Conservation (phyloP, 140 eudicot genomes). For the Stevia rebaudiana region DNA sequence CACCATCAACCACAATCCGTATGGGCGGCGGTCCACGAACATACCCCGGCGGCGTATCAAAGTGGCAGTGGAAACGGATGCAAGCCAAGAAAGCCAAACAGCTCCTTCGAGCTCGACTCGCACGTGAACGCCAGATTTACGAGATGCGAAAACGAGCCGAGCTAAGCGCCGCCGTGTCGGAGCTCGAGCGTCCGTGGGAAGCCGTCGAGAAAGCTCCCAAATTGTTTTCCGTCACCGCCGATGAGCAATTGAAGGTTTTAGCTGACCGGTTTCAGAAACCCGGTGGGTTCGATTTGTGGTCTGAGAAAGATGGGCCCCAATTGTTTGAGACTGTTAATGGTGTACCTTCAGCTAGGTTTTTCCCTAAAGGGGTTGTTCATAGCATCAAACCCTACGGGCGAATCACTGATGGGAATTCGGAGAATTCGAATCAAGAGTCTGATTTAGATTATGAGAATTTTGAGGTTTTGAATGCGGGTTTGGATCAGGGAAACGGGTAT, state of each 20-base stretch:
- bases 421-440: neutral
- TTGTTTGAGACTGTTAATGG: conserved; percentile 58
- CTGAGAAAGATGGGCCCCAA: conserved; percentile 94
- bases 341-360: conserved; percentile 73
- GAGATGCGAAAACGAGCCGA: conserved; percentile 96
- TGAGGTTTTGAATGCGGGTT: neutral
- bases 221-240: conserved; percentile 68
- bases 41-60: conserved; percentile 93
- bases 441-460: neutral
- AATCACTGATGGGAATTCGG: conserved; percentile 19
- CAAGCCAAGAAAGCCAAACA: conserved; percentile 76
- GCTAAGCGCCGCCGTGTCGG: conserved; percentile 74
- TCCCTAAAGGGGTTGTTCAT: conserved; percentile 95
- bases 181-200: conserved; percentile 96
- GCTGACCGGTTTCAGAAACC: conserved; percentile 97
- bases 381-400: conserved; percentile 71
- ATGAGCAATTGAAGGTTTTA: conserved; percentile 81
- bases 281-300: conserved; percentile 99
- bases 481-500: conserved; percentile 11
- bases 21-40: conserved; percentile 99
- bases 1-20: conserved; percentile 44
- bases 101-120: conserved; percentile 76
- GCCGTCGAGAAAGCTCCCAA: conserved; percentile 70
- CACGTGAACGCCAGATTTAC: conserved; percentile 85
- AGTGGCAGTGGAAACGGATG: conserved; percentile 99